Conservation (phyloP, 2,329 filamentous ascomycete species). For the Pseudogymnoascus sp. region DNA sequence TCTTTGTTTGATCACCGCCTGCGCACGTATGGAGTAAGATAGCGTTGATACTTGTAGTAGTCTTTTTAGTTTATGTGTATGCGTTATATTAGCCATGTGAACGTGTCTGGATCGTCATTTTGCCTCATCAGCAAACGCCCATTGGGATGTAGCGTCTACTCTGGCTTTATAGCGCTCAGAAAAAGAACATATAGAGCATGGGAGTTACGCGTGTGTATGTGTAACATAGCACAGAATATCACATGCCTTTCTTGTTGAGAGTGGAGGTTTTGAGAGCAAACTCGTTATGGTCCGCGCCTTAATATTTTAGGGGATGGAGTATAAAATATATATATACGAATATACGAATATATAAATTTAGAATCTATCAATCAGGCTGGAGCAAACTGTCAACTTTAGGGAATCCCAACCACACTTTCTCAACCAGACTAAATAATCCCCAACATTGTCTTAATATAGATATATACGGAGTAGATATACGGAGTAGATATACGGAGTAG, state of each 20-base stretch:
- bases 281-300: neutral
- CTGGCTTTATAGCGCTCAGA: neutral
- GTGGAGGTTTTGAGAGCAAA: neutral
- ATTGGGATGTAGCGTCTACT: neutral
- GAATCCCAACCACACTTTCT: neutral
- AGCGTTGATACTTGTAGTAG: neutral
- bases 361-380: neutral
- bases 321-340: neutral
- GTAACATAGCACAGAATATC: neutral
- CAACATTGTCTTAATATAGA: neutral
- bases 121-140: neutral
- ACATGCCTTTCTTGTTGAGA: neutral
- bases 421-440: neutral
- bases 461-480: no score
- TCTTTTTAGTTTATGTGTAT: neutral
- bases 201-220: neutral
- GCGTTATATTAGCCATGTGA: neutral
- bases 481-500: no score
- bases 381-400: neutral
- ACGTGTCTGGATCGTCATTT: neutral
- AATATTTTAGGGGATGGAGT: neutral
- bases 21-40: neutral
- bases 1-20: neutral
- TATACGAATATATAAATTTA: neutral
- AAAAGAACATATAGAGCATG: neutral